phyloP scores from a whole-genome alignment of 2,329 filamentous ascomycete species.

The Xylariales sp. region DNA sequence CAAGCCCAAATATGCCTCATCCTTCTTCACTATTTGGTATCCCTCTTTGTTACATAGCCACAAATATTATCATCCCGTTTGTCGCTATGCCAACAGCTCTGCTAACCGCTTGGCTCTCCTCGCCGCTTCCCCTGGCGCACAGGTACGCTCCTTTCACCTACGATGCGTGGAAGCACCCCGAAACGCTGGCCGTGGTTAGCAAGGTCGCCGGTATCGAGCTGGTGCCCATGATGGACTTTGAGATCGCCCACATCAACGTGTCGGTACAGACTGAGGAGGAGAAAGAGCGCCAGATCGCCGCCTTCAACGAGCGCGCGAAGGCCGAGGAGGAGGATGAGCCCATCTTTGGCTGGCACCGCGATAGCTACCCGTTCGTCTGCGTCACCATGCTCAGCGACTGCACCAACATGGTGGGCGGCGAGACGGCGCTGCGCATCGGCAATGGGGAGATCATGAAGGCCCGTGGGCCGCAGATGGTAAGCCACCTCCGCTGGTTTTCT shows the following conservation, averaged over 20 bases:
- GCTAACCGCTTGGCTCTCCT: no score
- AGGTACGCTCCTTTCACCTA: conserved; percentile 63
- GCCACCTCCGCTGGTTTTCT: no score
- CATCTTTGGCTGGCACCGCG: conserved; percentile 59
- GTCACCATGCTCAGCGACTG: conserved; percentile 65
- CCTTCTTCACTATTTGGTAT: no score
- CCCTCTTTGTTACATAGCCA: neutral
- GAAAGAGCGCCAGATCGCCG: conserved; percentile 35
- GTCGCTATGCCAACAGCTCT: no score
- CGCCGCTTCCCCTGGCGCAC: no score
- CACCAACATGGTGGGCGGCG: conserved; percentile 58
- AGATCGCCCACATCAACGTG: conserved; percentile 53
- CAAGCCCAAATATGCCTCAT: no score
- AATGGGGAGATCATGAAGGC: conserved; percentile 53
- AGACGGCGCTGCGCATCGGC: conserved; percentile 55
- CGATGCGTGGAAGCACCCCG: conserved; percentile 37
- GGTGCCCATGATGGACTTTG: conserved; percentile 47
- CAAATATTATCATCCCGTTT: conserved; percentile 9
- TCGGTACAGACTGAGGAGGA: conserved; percentile 44
- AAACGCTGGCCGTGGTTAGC: conserved; percentile 42
- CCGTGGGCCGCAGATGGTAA: conserved; percentile 55
- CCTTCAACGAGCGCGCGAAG: conserved; percentile 27
- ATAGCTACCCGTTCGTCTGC: conserved; percentile 66
- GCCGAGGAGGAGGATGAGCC: conserved; percentile 42
- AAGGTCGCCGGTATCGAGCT: conserved; percentile 51